Conservation (phyloP, 257 asterid species). For the Solanum chmielewskii region DNA sequence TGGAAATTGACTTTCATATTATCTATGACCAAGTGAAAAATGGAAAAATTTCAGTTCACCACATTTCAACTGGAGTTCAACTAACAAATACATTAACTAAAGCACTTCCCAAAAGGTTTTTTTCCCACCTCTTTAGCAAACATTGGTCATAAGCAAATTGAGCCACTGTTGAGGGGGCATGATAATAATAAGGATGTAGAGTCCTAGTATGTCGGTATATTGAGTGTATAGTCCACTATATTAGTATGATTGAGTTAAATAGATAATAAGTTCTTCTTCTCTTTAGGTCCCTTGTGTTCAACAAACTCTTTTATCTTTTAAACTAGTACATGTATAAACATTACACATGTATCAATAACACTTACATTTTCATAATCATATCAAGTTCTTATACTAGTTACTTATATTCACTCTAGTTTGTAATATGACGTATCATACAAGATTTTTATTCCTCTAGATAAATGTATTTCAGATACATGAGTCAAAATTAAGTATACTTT, state of each 20-base stretch:
- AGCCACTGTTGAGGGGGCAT: neutral
- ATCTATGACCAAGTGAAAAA: no score
- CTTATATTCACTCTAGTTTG: neutral
- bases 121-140: neutral
- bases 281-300: neutral
- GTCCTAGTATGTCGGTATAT: neutral
- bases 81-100: no score
- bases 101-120: neutral
- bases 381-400: no score
- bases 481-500: neutral
- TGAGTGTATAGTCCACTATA: no score
- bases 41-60: no score
- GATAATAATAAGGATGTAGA: neutral
- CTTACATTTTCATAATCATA: neutral
- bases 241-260: neutral
- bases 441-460: neutral
- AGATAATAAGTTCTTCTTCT: neutral
- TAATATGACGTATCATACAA: neutral
- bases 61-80: neutral
- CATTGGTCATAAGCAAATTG: neutral
- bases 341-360: neutral
- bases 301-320: no score
- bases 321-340: neutral
- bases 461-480: neutral
- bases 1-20: neutral